These are phyloP conservation scores for Fusarium tupiense DNA, from an alignment of 2,329 filamentous ascomycete species.

Conservation along the genomic window DNA sequence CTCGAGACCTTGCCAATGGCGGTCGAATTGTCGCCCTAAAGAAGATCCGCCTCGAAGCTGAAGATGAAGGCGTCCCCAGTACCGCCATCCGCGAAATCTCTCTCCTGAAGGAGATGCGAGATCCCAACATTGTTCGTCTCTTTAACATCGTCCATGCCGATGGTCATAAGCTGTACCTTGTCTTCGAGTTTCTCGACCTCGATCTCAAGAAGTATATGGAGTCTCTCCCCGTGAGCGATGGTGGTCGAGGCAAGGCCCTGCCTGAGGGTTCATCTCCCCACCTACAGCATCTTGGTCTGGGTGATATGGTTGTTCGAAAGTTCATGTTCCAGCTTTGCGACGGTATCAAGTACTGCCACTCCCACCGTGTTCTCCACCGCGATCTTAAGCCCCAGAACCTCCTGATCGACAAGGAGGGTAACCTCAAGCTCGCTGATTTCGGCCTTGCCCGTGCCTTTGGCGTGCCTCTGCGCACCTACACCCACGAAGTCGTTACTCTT, in stretches of 20 bases:
- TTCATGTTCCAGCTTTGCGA: constrained; percentile 91
- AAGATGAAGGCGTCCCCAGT: constrained; percentile 92
- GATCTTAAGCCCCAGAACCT: constrained; percentile 93
- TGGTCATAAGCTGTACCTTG: constrained; percentile 93
- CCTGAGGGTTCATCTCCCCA: constrained; percentile 77
- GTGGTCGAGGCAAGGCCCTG: constrained; percentile 84
- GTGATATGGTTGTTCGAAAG: constrained; percentile 85
- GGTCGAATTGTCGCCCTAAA: constrained; percentile 92
- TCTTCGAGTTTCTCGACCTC: constrained; percentile 90
- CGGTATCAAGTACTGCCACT: constrained; percentile 88
- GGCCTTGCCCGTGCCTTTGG: constrained; percentile 90
- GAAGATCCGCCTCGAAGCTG: constrained; percentile 94
- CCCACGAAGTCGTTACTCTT: constrained; percentile 92
- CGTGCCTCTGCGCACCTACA: constrained; percentile 90
- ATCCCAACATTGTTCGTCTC: constrained; percentile 88
- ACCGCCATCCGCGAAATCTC: constrained; percentile 96
- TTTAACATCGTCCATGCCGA: constrained; percentile 95
- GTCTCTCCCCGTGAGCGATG: constrained; percentile 82
- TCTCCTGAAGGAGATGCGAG: constrained; percentile 92
- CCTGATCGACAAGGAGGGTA: constrained; percentile 85
- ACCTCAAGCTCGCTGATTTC: constrained; percentile 91
- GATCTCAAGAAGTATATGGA: constrained; percentile 98
- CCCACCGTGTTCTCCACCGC: constrained; percentile 85
- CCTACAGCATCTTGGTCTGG: constrained; percentile 75
- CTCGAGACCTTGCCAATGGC: constrained; percentile 81